Evolutionary conservation across 345 rosid species (phyloP).

Genomic region (Angophora floribunda): DNA sequence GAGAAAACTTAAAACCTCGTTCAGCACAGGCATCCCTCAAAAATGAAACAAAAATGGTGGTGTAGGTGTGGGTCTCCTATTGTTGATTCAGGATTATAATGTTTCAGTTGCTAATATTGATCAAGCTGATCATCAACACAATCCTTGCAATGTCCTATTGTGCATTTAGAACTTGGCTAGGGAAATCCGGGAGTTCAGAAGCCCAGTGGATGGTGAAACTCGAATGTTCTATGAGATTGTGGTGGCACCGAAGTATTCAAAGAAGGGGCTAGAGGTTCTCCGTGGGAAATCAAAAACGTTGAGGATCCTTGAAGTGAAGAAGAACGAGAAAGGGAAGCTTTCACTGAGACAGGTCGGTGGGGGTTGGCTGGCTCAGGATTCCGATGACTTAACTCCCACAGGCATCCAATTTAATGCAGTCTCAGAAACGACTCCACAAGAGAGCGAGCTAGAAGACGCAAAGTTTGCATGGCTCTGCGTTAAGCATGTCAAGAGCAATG

Average conservation of each 20-base stretch:
- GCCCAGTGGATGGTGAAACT: conserved; percentile 92
- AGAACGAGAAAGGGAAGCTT: conserved; percentile 68
- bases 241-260: conserved; percentile 80
- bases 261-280: conserved; percentile 82
- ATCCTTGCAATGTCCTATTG: not conserved
- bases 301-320: conserved; percentile 80
- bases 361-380: conserved; percentile 92
- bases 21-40: not conserved
- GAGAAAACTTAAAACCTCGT: not conserved
- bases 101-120: not conserved
- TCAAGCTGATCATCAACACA: not conserved
- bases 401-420: conserved; percentile 22
- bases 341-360: conserved; percentile 91
- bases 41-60: not conserved
- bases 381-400: conserved; percentile 75
- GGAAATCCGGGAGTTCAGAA: conserved; percentile 85
- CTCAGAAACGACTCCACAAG: conserved; percentile 40
- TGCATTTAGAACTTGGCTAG: conserved; percentile 57
- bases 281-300: conserved; percentile 81
- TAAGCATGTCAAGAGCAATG: conserved; percentile 98
- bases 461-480: conserved; percentile 96
- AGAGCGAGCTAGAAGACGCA: conserved; percentile 60
- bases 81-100: not conserved
- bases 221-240: conserved; percentile 96
- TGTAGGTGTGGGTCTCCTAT: not conserved